Evolutionary conservation across 2,329 filamentous ascomycete genomes (phyloP), one percentile per base, ranked within the genome.

Genomic region (Phyllosticta citribraziliensis): DNA sequence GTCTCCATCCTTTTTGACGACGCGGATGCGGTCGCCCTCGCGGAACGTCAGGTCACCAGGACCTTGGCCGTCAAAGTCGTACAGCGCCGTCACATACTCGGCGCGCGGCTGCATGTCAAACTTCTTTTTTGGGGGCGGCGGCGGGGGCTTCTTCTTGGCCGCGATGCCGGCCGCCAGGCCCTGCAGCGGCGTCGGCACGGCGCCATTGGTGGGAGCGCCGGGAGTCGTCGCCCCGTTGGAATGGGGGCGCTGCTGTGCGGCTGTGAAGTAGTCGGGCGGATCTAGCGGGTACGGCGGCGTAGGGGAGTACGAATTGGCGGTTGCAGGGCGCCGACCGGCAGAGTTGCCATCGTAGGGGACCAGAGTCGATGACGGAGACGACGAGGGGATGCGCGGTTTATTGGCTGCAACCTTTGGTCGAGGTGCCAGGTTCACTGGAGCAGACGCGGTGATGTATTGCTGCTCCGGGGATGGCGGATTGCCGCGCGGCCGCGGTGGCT

Each of bases 1-100:
- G 64, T 86, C 91, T 6, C 84, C 82, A 2, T 90, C 94, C 76
- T 88, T 90, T 76, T 89, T 89, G 33, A 91, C 70, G 3, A 95
- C 86, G 54, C 80, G 83, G 66, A 95, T 95, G 56, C 82, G 79
- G 68, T 94, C 90, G 1, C 89, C 90, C 72, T 92, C 88, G 30
- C 79, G 79, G 70, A 95, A 95, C 2, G 80, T 80, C 57, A 95
- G 71, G 71, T 95, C 90, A 0, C 88, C 88, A 1, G 76, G 72
- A 68, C 90, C 81, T 68, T 91, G 85, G 0, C 87, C 88, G 1
- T 80, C 79, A 70, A 91, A 95, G 65, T 88, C 82, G 72, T 90
- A 94, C 67, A 89, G 77, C 8, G 90, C 90, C 11, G 86, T 85
- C 22, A 89, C 87, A 65, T 79, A 90, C 65, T 79, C 80, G 14